Percentiles rank a stretch among this genome's conserved stretches.
Evolutionary conservation across 2,329 filamentous ascomycete species (phyloP).

Genomic region (Fusarium kyushuense): DNA sequence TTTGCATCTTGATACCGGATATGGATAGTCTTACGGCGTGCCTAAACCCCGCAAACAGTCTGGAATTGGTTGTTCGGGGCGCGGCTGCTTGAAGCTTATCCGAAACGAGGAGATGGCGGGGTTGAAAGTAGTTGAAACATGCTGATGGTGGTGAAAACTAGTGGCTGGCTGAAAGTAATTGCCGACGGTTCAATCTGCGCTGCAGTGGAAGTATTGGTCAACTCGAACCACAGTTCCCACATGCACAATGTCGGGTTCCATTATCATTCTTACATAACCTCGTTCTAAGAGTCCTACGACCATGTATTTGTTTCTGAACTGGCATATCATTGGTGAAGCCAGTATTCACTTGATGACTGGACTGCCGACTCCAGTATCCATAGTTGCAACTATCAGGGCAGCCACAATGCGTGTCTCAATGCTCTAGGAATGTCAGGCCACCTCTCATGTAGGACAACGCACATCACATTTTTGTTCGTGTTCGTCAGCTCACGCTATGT

Average conservation of each 20-base stretch:
- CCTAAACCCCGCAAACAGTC: constrained; percentile 10
- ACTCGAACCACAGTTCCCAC: background rate
- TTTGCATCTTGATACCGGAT: background rate
- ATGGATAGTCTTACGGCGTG: background rate
- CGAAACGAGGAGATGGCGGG: background rate
- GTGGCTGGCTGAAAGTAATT: constrained; percentile 13
- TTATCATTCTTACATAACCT: background rate
- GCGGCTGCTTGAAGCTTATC: background rate
- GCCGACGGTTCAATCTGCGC: background rate
- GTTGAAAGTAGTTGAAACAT: background rate
- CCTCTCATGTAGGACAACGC: background rate
- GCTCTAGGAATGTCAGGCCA: background rate
- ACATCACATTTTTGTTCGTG: background rate
- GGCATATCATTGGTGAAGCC: background rate
- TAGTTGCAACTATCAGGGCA: background rate
- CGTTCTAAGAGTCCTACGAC: background rate
- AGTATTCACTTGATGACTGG: background rate
- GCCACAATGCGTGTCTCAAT: constrained; percentile 14
- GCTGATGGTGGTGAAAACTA: background rate
- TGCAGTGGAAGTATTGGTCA: background rate
- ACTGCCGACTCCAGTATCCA: background rate
- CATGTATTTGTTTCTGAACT: background rate
- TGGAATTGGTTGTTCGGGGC: background rate
- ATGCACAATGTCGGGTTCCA: background rate
- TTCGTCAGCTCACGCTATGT: too few relatives aligned